Conservation (phyloP, 768 basidiomycete species). For the Serendipita sp. region DNA sequence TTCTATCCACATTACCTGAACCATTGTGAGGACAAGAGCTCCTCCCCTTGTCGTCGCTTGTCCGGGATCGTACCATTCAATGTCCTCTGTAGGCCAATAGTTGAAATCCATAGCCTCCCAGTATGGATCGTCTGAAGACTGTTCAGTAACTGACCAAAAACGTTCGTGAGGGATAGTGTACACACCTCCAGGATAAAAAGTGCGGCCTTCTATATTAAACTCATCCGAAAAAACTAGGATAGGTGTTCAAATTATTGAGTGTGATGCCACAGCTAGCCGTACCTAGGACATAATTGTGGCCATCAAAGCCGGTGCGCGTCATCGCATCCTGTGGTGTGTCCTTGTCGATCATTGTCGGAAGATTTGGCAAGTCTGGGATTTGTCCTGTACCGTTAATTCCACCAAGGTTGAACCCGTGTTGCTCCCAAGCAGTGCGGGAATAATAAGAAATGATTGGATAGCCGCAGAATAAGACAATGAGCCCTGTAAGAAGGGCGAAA, state of each 20-base stretch:
- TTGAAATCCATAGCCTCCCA: conserved; percentile 31
- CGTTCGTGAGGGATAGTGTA: conserved; percentile 20
- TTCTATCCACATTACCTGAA: conserved; percentile 5
- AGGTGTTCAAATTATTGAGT: conserved; percentile 15
- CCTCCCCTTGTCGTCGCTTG: conserved; percentile 12
- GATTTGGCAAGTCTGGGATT: conserved; percentile 40
- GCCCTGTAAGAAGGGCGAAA: conserved; percentile 44
- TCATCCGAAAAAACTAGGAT: conserved; percentile 23
- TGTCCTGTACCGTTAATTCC: conserved; percentile 80
- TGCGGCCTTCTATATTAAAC: conserved; percentile 24
- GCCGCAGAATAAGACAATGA: conserved; percentile 71
- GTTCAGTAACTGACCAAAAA: background rate
- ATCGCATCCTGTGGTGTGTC: conserved; percentile 11
- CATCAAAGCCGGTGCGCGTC: conserved; percentile 9
- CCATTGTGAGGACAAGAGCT: conserved; percentile 12
- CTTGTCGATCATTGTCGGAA: conserved; percentile 11
- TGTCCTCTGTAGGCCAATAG: conserved; percentile 19
- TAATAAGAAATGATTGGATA: conserved; percentile 64
- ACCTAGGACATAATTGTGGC: conserved; percentile 7
- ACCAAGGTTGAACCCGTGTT: conserved; percentile 66
- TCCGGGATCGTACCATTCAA: conserved; percentile 16
- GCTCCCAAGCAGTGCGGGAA: background rate
- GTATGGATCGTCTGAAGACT: conserved; percentile 26
- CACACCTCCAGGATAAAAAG: conserved; percentile 20
- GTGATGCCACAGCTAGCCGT: conserved; percentile 10